Base-by-base conservation (phyloP, 2,329 filamentous ascomycete species). In the Drechslerella stenobrocha region DNA sequence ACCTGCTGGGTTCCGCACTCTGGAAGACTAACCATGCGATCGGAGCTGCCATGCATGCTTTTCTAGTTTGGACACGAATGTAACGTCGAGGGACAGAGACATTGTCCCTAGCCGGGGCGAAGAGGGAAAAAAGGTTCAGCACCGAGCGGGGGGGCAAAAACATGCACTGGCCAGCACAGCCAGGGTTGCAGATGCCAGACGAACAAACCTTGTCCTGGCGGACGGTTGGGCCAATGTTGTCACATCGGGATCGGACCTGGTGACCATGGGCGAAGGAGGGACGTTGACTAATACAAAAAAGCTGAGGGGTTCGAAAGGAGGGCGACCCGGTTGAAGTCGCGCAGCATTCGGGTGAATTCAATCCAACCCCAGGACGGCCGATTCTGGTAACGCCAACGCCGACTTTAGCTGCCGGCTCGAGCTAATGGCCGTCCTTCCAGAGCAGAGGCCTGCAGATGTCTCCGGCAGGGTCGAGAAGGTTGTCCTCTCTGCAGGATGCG, bases 281-380 rank as follows among this genome's bases (percentile, higher is more conserved):
- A n/a, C n/a, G n/a, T n/a, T n/a, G n/a, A n/a, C n/a, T n/a, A n/a
- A n/a, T n/a, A n/a, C n/a, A n/a, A n/a, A n/a, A n/a, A n/a, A n/a
- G n/a, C n/a, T n/a, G n/a, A n/a, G n/a, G n/a, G n/a, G n/a, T n/a
- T 55, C 61, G 53, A 67, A 66, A 67, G 60, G 59, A 50, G 20
- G 30, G 26, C 30, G 37, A 30, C 52, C 53, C 42, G 52, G 47
- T 48, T 45, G 61, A 55, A 48, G 53, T 42, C 37, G 37, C 37
- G 37, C 22, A 59, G 58, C 48, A 59, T 53, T 55, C 63, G 53
- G 55, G 60, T 67, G 55, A 55, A 60, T 42, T 42, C 37, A 13
- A 18, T 18, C n/a, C 9, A 42, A 13, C 45, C 56, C 56, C 51
- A 59, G 23, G 9, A 47, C 22, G 30, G 42, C 13, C 32, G 55